These are phyloP conservation scores for Penicillium crystallinum DNA, from an alignment of 495 filamentous ascomycete genomes.

Conservation along the genomic window DNA sequence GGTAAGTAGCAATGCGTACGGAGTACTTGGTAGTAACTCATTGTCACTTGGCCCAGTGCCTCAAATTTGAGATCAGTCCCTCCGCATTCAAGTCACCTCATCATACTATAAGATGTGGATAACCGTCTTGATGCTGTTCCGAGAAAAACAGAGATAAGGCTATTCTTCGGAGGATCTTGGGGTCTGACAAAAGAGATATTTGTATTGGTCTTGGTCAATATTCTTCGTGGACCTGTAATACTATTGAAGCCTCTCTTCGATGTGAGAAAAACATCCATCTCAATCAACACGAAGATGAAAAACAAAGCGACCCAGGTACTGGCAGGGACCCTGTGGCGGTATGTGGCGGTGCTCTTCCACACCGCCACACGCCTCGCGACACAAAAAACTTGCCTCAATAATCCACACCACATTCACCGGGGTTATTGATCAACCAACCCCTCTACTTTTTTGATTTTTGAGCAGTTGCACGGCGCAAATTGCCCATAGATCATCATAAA, in stretches of 20 bases:
- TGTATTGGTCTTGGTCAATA: background rate
- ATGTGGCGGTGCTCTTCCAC: slow-evolving; percentile 27
- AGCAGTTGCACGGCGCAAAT: slow-evolving; percentile 7
- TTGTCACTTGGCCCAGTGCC: background rate
- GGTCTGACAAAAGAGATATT: background rate
- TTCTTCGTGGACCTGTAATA: too few species aligned
- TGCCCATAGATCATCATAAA: slow-evolving; percentile 15
- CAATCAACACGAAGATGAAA: background rate
- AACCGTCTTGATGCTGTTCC: background rate
- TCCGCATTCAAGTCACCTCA: background rate
- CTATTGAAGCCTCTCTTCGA: background rate
- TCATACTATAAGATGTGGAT: background rate
- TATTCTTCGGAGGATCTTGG: background rate
- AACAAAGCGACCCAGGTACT: background rate
- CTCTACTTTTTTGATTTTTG: slow-evolving; percentile 14
- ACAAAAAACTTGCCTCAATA: slow-evolving; percentile 37
- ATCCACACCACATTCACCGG: slow-evolving; percentile 27
- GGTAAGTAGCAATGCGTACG: too few species aligned
- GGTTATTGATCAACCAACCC: slow-evolving; percentile 12
- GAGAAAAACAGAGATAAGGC: background rate
- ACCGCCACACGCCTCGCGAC: slow-evolving; percentile 41
- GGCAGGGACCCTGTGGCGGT: slow-evolving; percentile 1
- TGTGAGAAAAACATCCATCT: background rate
- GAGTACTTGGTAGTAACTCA: too few species aligned
- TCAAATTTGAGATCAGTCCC: background rate